Evolutionary conservation across 768 basidiomycete species (phyloP), one percentile per base, ranked within the genome.

Genomic region (Amanita polypyramis): DNA sequence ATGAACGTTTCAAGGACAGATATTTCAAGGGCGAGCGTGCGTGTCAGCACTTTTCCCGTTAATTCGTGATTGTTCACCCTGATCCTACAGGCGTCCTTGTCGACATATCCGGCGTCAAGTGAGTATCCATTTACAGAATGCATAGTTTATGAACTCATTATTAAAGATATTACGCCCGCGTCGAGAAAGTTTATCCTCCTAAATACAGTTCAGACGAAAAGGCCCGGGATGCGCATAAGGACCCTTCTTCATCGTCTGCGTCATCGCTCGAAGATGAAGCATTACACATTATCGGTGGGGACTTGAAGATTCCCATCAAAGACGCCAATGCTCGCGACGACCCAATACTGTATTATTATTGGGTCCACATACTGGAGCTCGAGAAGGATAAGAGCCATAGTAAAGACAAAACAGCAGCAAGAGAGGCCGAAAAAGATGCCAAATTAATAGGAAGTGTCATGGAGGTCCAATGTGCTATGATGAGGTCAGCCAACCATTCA

Each of bases 1-100:
- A 81, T 58, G 94, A 97, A 54, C 85, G 96, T 45, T 98, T 92
- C 75, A 92, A 93, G 58, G 88, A 98, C 68, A 79, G 96, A 25
- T 99, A 92, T 65, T 98, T 92, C 65, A 69, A 76, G 36, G 82
- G 80, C 55, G 96, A 99, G 67, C 84, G 92, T 94, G 58, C 51
- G 92, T 79, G 49, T 37, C 44, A 20, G 30, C 52, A 25, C 34
- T 30, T 25, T 44, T 29, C 45, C 56, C 56, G 12, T 23, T 15
- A n/a, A 35, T 15, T 27, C n/a, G 12, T 27, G 19, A 33, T 30
- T 40, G 38, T 62, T 52, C 38, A 37, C 45, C 50, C 49, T 49
- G 43, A 51, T 56, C 40, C 46, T 53, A n/a, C 59, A 94, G 90
- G 76, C 67, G 80, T 95, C 46, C 78, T 90, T 51, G 82, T 97